Evolutionary conservation across 352 stramenopile species (phyloP).

Genomic region (Pythium apleroticum): DNA sequence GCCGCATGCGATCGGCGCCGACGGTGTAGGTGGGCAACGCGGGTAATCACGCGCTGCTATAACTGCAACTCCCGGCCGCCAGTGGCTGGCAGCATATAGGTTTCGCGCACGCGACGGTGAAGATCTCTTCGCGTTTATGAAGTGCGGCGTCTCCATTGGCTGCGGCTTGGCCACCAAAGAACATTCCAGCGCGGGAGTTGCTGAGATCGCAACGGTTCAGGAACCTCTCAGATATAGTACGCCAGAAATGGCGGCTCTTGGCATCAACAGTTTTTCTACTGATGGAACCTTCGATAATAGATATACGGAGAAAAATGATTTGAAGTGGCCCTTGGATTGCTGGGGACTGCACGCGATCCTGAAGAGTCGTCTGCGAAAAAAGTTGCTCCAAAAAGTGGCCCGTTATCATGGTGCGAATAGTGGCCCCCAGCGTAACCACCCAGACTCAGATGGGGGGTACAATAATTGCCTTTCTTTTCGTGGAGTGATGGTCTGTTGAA

Average conservation of each 20-base stretch:
- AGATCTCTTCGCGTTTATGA: conserved; percentile 4
- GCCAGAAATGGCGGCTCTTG: background rate
- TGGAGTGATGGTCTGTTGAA: conserved; percentile 3
- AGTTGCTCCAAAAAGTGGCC: conserved; percentile 5
- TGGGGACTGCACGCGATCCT: background rate
- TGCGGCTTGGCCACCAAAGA: background rate
- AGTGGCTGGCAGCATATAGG: background rate
- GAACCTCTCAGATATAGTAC: background rate
- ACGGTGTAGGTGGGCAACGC: background rate
- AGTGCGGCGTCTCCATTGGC: background rate
- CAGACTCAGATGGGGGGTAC: background rate
- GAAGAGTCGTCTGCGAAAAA: conserved; percentile 7
- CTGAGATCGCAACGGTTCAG: conserved; percentile 1
- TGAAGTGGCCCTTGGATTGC: background rate
- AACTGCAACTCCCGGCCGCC: background rate
- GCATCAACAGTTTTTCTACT: background rate
- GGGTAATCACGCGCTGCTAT: background rate
- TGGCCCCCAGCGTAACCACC: background rate
- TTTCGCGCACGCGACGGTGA: conserved; percentile 1
- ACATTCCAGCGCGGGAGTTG: background rate
- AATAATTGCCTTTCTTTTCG: background rate
- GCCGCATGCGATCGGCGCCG: background rate
- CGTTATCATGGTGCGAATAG: background rate
- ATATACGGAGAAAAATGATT: background rate
- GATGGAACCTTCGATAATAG: background rate